Evolutionary conservation across 2,329 filamentous ascomycete genomes (phyloP).

Genomic region (Torrubiella hemipterigena): DNA sequence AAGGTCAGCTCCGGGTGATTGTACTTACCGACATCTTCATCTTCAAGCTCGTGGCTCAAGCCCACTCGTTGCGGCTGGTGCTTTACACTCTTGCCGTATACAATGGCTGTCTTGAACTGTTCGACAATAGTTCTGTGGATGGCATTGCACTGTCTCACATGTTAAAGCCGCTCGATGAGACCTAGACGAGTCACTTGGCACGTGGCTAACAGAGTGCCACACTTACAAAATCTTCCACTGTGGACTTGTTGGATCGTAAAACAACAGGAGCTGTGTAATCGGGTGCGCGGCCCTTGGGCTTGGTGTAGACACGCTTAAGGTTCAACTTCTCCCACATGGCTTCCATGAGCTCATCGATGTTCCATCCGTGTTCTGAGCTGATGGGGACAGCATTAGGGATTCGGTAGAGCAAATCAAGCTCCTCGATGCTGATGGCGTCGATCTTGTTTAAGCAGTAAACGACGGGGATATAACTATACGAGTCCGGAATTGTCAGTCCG

Average conservation of each 20-base stretch:
- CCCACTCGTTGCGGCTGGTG: constrained; percentile 96
- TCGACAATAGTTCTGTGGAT: constrained; percentile 96
- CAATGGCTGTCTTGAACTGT: constrained; percentile 88
- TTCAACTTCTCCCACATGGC: constrained; percentile 97
- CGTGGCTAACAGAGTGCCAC: neutral
- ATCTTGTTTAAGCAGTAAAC: constrained; percentile 99
- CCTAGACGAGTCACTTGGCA: too few species aligned
- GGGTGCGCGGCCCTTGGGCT: constrained; percentile 88
- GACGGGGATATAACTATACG: constrained; percentile 84
- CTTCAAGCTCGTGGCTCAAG: constrained; percentile 77
- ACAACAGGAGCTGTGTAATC: constrained; percentile 91
- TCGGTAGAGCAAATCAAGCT: constrained; percentile 88
- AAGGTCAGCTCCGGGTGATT: too few species aligned
- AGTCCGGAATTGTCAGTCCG: neutral
- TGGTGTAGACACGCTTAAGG: constrained; percentile 88
- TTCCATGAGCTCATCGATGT: constrained; percentile 91
- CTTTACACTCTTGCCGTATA: constrained; percentile 96
- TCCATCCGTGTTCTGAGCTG: constrained; percentile 96
- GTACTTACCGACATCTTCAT: constrained; percentile 87
- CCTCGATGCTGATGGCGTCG: constrained; percentile 93
- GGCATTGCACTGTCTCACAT: constrained; percentile 67
- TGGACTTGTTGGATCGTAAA: constrained; percentile 68
- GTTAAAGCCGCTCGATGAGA: too few species aligned
- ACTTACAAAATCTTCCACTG: constrained; percentile 93
- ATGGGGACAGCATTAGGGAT: constrained; percentile 97